phyloP scores from a whole-genome alignment of 176 grass and related monocot species.

The Triticum urartu region DNA sequence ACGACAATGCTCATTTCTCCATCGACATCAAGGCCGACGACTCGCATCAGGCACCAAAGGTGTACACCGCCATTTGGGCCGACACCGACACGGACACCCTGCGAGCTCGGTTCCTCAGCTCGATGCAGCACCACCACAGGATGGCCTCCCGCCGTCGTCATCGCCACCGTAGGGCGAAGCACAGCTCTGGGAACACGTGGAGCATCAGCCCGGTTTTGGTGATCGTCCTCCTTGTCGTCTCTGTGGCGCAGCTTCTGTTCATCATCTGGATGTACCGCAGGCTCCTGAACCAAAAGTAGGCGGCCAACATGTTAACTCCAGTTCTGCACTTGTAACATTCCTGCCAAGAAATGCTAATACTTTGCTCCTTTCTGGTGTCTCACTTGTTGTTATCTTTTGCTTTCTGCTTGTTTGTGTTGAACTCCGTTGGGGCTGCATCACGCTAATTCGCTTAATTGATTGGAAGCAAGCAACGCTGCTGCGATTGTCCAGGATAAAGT shows the following conservation, averaged over 20 bases:
- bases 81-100: slow-evolving; percentile 43
- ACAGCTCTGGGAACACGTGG: not conserved
- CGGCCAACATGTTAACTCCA: not conserved
- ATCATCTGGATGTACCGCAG: slow-evolving; percentile 48
- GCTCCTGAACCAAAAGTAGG: slow-evolving; percentile 36
- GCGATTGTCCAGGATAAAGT: not conserved
- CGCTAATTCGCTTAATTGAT: not conserved
- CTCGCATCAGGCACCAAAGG: slow-evolving; percentile 21
- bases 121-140: slow-evolving; percentile 36
- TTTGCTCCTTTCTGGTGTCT: not conserved
- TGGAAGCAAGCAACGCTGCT: not conserved
- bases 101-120: slow-evolving; percentile 22
- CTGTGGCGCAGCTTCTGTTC: slow-evolving; percentile 47
- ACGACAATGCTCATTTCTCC: not conserved
- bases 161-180: slow-evolving; percentile 30
- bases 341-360: not conserved
- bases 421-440: not conserved
- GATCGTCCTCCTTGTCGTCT: slow-evolving; percentile 45
- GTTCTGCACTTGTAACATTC: not conserved
- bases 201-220: slow-evolving; percentile 7
- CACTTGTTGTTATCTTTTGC: not conserved
- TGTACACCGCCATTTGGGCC: slow-evolving; percentile 34
- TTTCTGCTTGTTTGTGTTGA: not conserved
- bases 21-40: slow-evolving; percentile 7
- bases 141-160: slow-evolving; percentile 21